phyloP scores from a whole-genome alignment of 345 rosid species.

The Arabidopsis thaliana region TAIR10.1 NC_003074.8:2840001-2840500 shows the following conservation, averaged over 20 bases:
- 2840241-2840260: slow-evolving; percentile 77
- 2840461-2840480: not conserved
- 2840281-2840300: slow-evolving; percentile 65
- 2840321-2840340: not conserved
- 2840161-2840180: slow-evolving; percentile 79
- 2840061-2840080: slow-evolving; percentile 95
- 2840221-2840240: slow-evolving; percentile 85
- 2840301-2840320: not conserved
- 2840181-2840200: slow-evolving; percentile 85
- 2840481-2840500: not conserved
- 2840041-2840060: slow-evolving; percentile 80
- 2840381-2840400: not conserved
- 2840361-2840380: not conserved
- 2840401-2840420: not conserved
- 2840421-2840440: not conserved
- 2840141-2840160: slow-evolving; percentile 80
- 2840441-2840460: not conserved
- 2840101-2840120: slow-evolving; percentile 80
- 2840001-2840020: slow-evolving; percentile 64
- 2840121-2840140: slow-evolving; percentile 69
- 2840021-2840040: slow-evolving; percentile 88
- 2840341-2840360: not conserved
- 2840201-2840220: slow-evolving; percentile 97
- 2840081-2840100: slow-evolving; percentile 86
- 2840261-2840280: slow-evolving; percentile 92